These are phyloP conservation scores for Clonostachys solani DNA, from an alignment of 2,329 filamentous ascomycete genomes.

Conservation along the genomic window DNA sequence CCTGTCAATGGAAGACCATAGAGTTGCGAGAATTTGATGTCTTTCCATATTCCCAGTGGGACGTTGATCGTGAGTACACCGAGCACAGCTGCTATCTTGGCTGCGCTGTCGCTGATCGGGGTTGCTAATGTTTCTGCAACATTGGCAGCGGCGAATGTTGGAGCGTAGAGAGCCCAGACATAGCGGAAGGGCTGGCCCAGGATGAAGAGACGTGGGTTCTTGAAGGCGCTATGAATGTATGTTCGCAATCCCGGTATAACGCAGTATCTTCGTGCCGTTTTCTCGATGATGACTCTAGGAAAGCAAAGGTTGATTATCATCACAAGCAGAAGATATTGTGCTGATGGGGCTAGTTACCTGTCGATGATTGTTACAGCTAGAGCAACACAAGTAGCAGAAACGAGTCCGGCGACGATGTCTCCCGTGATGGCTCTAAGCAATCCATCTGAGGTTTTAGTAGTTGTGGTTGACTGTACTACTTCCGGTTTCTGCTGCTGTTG, in stretches of 20 bases:
- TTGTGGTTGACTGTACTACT: too few species aligned
- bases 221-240: background rate
- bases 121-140: background rate
- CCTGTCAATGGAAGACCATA: slow-evolving; percentile 11
- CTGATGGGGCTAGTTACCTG: too few species aligned
- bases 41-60: slow-evolving; percentile 22
- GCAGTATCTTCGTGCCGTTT: background rate
- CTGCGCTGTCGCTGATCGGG: background rate
- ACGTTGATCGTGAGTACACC: slow-evolving; percentile 18
- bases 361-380: too few species aligned
- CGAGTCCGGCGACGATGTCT: too few species aligned
- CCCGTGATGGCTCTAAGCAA: too few species aligned
- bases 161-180: background rate
- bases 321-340: too few species aligned
- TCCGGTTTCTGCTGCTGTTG: too few species aligned
- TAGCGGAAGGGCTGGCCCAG: background rate
- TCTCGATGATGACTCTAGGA: background rate
- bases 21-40: slow-evolving; percentile 19
- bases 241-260: background rate
- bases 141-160: background rate
- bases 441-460: too few species aligned
- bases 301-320: too few species aligned
- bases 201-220: background rate
- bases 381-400: too few species aligned
- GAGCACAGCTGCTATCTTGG: slow-evolving; percentile 2